Percentiles rank a stretch among this genome's conserved stretches.
Evolutionary conservation across 306 rosid species (phyloP).

Genomic region (Purshia tridentata): DNA sequence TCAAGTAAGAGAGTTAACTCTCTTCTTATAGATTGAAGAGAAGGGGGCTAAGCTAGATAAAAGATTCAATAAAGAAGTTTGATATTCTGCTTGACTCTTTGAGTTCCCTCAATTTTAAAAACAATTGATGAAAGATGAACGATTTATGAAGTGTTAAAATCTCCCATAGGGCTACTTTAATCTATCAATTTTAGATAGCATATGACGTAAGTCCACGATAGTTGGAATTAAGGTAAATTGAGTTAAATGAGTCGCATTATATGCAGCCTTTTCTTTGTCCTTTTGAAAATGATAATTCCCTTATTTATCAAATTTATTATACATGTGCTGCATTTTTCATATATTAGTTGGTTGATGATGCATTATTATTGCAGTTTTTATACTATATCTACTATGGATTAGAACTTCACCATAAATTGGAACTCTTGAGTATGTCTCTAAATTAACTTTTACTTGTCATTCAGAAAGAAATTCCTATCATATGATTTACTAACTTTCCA

Average conservation of each 20-base stretch:
- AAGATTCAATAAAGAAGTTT: neutral
- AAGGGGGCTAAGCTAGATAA: neutral
- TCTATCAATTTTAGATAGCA: neutral
- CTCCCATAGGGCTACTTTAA: neutral
- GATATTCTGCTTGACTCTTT: neutral
- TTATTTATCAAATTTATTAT: no score
- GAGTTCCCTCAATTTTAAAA: no score
- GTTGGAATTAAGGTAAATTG: no score
- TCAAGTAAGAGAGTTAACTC: slow-evolving; percentile 33
- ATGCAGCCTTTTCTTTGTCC: neutral
- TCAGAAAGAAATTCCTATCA: no score
- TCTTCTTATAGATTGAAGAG: neutral
- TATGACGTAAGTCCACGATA: no score
- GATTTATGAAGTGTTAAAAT: neutral
- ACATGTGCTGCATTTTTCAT: neutral
- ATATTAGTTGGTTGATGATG: neutral
- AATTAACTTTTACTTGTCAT: no score
- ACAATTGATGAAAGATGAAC: neutral
- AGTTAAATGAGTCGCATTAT: no score
- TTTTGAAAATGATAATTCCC: neutral
- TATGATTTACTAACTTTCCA: no score
- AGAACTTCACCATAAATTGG: no score
- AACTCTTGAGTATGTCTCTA: no score
- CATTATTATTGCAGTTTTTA: neutral
- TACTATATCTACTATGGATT: no score